Conservation (phyloP, 2,329 filamentous ascomycete species). For the Rhynchosporium secalis region DNA sequence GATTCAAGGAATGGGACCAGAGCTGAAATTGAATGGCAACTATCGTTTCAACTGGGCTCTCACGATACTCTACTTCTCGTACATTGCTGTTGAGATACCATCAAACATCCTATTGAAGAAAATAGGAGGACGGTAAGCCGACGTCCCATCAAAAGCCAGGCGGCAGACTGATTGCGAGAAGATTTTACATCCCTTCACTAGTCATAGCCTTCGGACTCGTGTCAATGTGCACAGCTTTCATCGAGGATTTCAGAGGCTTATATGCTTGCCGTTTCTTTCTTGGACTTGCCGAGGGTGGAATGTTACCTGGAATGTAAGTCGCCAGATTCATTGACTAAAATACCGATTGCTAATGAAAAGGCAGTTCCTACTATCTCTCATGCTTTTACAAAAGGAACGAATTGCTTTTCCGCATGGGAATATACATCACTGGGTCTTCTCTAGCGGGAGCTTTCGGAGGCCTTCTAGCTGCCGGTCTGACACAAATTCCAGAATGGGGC, state of each 20-base stretch:
- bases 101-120: conserved; percentile 40
- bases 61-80: conserved; percentile 61
- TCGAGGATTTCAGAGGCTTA: conserved; percentile 45
- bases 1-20: conserved; percentile 62
- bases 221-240: conserved; percentile 50
- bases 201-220: conserved; percentile 47
- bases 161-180: conserved; percentile 34
- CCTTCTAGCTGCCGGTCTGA: conserved; percentile 55
- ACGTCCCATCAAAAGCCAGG: conserved; percentile 42
- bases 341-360: not conserved
- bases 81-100: conserved; percentile 59
- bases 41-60: conserved; percentile 60
- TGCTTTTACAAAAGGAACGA: conserved; percentile 66
- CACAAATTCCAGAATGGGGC: conserved; percentile 20
- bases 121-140: conserved; percentile 2
- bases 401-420: conserved; percentile 77
- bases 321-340: not conserved
- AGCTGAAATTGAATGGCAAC: conserved; percentile 49
- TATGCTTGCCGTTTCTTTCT: conserved; percentile 49
- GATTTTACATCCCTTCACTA: conserved; percentile 44
- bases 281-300: conserved; percentile 51
- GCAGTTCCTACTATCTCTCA: conserved; percentile 52
- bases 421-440: conserved; percentile 82
- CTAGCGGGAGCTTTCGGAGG: conserved; percentile 81
- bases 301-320: conserved; percentile 43